phyloP scores from a whole-genome alignment of 495 filamentous ascomycete genomes.

The Aspergillus coremiiformis region DNA sequence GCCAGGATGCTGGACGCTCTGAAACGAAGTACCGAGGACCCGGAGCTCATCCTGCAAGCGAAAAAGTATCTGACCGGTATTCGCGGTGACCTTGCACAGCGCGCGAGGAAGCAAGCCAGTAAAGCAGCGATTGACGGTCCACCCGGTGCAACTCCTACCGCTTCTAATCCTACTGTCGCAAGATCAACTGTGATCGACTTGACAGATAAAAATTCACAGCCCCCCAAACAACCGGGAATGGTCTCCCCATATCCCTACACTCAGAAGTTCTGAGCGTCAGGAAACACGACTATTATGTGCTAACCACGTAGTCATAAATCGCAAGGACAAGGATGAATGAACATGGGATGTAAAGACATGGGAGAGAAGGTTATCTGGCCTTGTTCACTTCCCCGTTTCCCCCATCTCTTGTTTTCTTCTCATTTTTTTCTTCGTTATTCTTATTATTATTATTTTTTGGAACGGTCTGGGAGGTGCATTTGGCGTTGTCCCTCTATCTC shows the following conservation, averaged over 20 bases:
- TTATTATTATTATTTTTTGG: no score
- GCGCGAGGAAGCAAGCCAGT: conserved; percentile 27
- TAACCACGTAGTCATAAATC: background rate
- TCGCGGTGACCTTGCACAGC: conserved; percentile 42
- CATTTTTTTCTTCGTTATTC: background rate
- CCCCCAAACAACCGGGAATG: background rate
- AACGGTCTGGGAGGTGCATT: no score
- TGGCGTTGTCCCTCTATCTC: no score
- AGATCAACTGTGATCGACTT: background rate
- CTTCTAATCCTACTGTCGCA: background rate
- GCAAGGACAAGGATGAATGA: background rate
- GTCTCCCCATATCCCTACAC: no score
- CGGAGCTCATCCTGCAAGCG: conserved; percentile 43
- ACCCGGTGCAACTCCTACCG: background rate
- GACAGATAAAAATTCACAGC: background rate
- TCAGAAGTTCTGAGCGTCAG: background rate
- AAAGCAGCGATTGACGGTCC: conserved; percentile 3
- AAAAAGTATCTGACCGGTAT: conserved; percentile 50
- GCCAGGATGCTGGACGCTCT: conserved; percentile 53
- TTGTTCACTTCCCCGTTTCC: no score
- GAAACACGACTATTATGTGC: background rate
- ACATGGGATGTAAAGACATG: background rate
- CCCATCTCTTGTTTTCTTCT: background rate
- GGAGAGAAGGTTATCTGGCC: background rate
- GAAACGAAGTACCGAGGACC: conserved; percentile 47